A percentile compares a stretch with the other conserved stretches of the same genome.
Evolutionary conservation across 345 rosid species (phyloP).

Genomic region (Eucalyptus brandiana): DNA sequence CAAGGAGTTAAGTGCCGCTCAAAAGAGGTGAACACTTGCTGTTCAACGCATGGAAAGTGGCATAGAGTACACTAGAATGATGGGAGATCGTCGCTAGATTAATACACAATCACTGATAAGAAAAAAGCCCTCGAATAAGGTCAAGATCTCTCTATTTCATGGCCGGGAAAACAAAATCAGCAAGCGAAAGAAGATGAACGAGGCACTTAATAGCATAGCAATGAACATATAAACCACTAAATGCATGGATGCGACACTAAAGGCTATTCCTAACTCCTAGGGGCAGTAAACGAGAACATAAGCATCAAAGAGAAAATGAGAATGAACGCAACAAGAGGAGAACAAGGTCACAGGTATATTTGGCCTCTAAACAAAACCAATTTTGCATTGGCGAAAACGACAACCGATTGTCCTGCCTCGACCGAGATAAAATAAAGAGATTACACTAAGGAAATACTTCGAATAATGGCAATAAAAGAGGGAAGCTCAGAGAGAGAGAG

Average conservation of each 20-base stretch:
- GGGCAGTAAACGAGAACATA: background rate
- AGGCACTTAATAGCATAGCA: background rate
- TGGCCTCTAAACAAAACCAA: background rate
- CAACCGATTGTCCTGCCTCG: background rate
- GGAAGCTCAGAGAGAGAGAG: background rate
- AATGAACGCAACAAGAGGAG: background rate
- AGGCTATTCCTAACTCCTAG: background rate
- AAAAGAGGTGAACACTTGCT: background rate
- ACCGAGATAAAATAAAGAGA: background rate
- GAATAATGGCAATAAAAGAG: background rate
- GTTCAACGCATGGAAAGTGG: background rate
- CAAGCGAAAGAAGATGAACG: background rate
- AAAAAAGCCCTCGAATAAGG: background rate
- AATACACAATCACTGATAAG: background rate
- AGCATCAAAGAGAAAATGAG: background rate
- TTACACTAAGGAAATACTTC: background rate
- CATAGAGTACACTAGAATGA: background rate
- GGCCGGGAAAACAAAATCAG: background rate
- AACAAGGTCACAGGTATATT: background rate
- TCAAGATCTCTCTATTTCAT: background rate
- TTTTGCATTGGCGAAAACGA: background rate
- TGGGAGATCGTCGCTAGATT: background rate
- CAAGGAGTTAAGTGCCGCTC: background rate
- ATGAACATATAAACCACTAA: background rate
- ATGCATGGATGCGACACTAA: background rate